Evolutionary conservation across 2,329 filamentous ascomycete genomes (phyloP).

Genomic region (Aspergillus fumigatiaffinis): DNA sequence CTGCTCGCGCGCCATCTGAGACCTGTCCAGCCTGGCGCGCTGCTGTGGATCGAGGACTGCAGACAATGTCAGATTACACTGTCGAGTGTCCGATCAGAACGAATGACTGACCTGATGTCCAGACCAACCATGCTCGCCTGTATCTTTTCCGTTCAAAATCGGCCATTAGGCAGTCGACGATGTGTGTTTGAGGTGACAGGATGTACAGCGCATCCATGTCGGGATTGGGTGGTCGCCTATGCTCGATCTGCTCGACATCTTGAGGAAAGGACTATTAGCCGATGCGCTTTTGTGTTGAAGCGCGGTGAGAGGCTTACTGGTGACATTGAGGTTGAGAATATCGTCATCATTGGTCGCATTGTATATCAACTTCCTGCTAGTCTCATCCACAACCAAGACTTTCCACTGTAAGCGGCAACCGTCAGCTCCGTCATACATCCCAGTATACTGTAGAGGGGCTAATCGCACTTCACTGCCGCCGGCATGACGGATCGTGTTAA

Average conservation of each 20-base stretch:
- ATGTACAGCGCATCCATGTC: slow-evolving; percentile 96
- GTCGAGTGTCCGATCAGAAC: slow-evolving; percentile 4
- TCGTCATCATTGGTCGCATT: slow-evolving; percentile 94
- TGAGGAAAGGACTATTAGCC: slow-evolving; percentile 12
- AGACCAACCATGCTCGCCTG: slow-evolving; percentile 73
- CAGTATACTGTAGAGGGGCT: slow-evolving; percentile 20
- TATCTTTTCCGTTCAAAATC: slow-evolving; percentile 86
- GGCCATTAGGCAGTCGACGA: slow-evolving; percentile 89
- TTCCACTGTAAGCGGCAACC: slow-evolving; percentile 69
- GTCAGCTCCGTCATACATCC: slow-evolving; percentile 26
- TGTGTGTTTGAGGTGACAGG: slow-evolving; percentile 77
- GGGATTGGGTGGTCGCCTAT: slow-evolving; percentile 73
- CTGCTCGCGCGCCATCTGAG: slow-evolving; percentile 63
- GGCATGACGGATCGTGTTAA: slow-evolving; percentile 70
- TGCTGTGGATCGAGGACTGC: slow-evolving; percentile 65
- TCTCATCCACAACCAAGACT: slow-evolving; percentile 83
- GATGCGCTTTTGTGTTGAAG: slow-evolving; percentile 6
- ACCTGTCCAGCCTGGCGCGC: slow-evolving; percentile 70
- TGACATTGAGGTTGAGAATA: slow-evolving; percentile 93
- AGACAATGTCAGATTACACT: slow-evolving; percentile 18
- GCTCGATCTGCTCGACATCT: slow-evolving; percentile 95
- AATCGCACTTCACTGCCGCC: slow-evolving; percentile 71
- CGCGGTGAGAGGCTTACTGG: slow-evolving; percentile 59
- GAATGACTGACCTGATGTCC: slow-evolving; percentile 62
- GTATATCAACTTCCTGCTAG: slow-evolving; percentile 78